A percentile compares a stretch with the other conserved stretches of the same genome.
phyloP scores from a whole-genome alignment of 495 filamentous ascomycete genomes.

The Tuber indicum region DNA sequence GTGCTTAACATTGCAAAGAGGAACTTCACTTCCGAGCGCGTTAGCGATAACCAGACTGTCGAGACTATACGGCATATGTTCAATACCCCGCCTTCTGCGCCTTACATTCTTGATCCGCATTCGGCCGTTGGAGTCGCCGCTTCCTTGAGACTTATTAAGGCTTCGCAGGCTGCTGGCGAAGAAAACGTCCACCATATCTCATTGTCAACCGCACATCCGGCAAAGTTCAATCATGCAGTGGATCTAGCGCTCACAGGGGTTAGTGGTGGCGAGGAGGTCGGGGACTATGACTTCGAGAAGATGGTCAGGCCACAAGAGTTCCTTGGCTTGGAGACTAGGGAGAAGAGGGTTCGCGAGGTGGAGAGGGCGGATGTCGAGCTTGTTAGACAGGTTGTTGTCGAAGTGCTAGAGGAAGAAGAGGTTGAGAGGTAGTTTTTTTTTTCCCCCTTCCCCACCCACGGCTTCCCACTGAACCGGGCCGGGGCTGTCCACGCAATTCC shows the following conservation, averaged over 20 bases:
- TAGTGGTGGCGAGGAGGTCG: conserved; percentile 38
- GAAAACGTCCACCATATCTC: conserved; percentile 60
- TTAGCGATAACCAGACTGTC: conserved; percentile 70
- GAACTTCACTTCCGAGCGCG: conserved; percentile 74
- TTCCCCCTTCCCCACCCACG: neutral
- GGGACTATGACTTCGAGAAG: conserved; percentile 58
- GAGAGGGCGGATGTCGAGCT: conserved; percentile 51
- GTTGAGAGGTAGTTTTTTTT: neutral
- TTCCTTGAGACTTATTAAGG: conserved; percentile 56
- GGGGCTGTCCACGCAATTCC: neutral
- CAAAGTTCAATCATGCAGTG: conserved; percentile 81
- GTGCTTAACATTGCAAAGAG: conserved; percentile 59
- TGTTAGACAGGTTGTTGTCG: conserved; percentile 53
- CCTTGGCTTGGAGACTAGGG: conserved; percentile 60
- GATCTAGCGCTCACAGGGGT: conserved; percentile 62
- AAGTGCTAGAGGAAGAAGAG: conserved; percentile 48
- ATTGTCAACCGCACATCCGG: conserved; percentile 85
- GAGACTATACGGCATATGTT: conserved; percentile 65
- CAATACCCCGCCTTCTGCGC: conserved; percentile 43
- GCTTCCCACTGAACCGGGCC: neutral
- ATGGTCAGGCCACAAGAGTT: conserved; percentile 74
- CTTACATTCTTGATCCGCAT: conserved; percentile 88
- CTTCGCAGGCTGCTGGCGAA: conserved; percentile 39
- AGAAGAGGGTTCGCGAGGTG: conserved; percentile 54
- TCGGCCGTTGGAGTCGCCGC: conserved; percentile 77